Evolutionary conservation across 306 rosid genomes (phyloP).

Genomic region (Vigna nakashimae): DNA sequence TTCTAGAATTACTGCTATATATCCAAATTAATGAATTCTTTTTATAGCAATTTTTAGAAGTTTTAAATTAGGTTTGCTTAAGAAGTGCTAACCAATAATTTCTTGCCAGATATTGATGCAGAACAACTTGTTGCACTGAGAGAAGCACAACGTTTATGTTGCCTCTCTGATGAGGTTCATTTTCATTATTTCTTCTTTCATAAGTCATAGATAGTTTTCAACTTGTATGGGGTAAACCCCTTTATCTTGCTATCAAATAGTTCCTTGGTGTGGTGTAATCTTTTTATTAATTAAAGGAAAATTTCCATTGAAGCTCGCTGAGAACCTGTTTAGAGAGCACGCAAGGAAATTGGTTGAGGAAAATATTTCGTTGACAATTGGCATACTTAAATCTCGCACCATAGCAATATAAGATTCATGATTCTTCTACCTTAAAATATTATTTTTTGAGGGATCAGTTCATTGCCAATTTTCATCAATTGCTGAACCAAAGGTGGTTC

Average conservation of each 20-base stretch:
- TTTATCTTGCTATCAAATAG: neutral
- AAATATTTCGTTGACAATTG: conserved; percentile 73
- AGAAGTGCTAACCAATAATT: conserved; percentile 39
- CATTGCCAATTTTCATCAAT: no score
- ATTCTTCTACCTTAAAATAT: no score
- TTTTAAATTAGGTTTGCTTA: conserved; percentile 24
- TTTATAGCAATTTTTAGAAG: neutral
- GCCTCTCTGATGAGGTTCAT: conserved; percentile 86
- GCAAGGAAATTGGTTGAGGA: conserved; percentile 82
- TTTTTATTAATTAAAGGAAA: conserved; percentile 36
- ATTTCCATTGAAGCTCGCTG: conserved; percentile 74
- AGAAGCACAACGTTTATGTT: conserved; percentile 67
- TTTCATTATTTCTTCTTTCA: conserved; percentile 39
- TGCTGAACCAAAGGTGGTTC: no score
- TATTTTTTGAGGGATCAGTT: no score
- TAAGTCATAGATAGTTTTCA: conserved; percentile 3
- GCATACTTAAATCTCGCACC: neutral
- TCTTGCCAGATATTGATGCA: conserved; percentile 64
- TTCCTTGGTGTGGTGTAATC: conserved; percentile 37
- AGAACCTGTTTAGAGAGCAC: conserved; percentile 75
- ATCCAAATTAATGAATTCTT: conserved; percentile 4
- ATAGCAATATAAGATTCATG: no score
- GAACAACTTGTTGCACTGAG: conserved; percentile 78
- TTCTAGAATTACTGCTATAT: conserved; percentile 8
- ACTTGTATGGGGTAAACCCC: conserved; percentile 34